Base-by-base conservation (phyloP, 305 asterid species). In the Rubia tinctorum region DNA sequence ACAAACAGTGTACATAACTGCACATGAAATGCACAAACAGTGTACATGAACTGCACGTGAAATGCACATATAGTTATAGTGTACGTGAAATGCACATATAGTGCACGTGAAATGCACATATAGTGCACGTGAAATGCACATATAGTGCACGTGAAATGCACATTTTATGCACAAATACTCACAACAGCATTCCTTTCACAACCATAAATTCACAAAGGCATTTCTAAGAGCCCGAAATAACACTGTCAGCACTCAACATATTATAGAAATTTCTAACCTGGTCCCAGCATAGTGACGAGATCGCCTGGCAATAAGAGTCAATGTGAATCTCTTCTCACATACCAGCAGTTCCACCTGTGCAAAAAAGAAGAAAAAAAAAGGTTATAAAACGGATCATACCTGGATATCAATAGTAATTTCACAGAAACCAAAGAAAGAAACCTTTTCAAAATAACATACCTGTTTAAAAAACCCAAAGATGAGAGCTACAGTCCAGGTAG, bases 211-310 rank as follows among this genome's bases (percentile, higher is more conserved):
- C 59, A 6, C 59, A 53, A 53, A 53, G 59, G 58, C 60, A 53
- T 17, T 53, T 53, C 60, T 6, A 53, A 5, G 6, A 53, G 0
- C 23, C 60, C 60, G n/a, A 53, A 53, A 18, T 53, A 53, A 25
- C 23, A 6, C 60, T 49, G 56, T 15, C 18, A 49, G 8, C 20
- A 49, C 7, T 15, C 18, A 49, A 8, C 56, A 49, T 14, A 49
- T 4, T 49, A 15, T 49, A 14, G 8, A 49, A 15, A 15, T 8
- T 43, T 43, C 45, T 1, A 51, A 95, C 98, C 99, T 95, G 87
- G 98, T 92, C 74, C 99, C 99, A 75, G 99, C 99, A 71, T 88
- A 92, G 79, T 92, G 99, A 77, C 98, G 96, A 8, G 99, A 95
- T 45, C 98, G 91, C 65, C 99, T 88, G 45, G 99, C 96, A 81